phyloP scores from a whole-genome alignment of 2,329 filamentous ascomycete genomes.

The Akanthomyces dipterigenus region DNA sequence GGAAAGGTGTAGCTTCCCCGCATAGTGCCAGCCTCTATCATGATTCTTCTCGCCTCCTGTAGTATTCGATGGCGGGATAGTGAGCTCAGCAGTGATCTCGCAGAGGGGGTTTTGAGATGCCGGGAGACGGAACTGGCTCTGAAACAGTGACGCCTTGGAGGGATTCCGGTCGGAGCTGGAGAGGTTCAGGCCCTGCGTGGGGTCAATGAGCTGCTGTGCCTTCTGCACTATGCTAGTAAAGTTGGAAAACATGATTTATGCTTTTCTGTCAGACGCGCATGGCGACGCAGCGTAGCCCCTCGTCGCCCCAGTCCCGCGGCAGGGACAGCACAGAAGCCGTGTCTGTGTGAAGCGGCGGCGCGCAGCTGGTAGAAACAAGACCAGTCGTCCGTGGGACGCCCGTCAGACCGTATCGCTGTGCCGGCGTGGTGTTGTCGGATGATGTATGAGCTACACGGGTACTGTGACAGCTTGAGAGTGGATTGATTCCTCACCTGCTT shows the following conservation, averaged over 20 bases:
- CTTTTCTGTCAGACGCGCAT: constrained; percentile 11
- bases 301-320: not conserved
- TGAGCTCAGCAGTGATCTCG: constrained; percentile 94
- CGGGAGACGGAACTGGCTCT: constrained; percentile 92
- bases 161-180: constrained; percentile 72
- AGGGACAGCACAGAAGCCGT: not conserved
- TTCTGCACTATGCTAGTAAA: constrained; percentile 82
- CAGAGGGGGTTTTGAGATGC: constrained; percentile 87
- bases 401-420: not conserved
- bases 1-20: constrained; percentile 86
- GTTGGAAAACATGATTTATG: constrained; percentile 49
- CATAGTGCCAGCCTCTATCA: constrained; percentile 77
- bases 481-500: not conserved
- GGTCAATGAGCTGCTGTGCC: constrained; percentile 91
- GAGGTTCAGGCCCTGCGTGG: constrained; percentile 67
- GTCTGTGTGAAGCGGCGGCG: not conserved
- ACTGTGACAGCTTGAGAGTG: not conserved
- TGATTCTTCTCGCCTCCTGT: constrained; percentile 65
- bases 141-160: constrained; percentile 88
- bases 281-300: constrained; percentile 2
- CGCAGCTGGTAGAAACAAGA: not conserved
- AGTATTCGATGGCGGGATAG: constrained; percentile 67
- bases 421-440: not conserved
- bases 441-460: not conserved
- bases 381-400: not conserved